These are phyloP conservation scores for Leccinum broughii DNA, from an alignment of 768 basidiomycete genomes.

Conservation along the genomic window DNA sequence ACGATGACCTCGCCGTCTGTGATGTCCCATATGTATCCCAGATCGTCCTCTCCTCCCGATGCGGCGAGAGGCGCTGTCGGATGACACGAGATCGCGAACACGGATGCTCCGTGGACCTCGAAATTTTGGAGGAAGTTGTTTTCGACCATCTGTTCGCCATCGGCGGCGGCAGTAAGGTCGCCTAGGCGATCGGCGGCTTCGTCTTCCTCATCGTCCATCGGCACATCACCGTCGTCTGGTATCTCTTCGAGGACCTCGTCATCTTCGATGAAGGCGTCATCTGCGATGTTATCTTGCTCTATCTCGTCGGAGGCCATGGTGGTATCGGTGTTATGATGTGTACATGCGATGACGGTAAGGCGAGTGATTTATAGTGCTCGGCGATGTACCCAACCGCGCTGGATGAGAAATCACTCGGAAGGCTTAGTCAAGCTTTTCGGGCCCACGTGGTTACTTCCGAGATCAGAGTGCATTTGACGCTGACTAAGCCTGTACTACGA, in stretches of 20 bases:
- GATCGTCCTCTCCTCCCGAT: constrained; percentile 94
- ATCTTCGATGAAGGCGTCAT: constrained; percentile 60
- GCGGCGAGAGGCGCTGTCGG: constrained; percentile 79
- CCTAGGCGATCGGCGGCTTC: constrained; percentile 50
- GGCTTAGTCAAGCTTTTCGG: constrained; percentile 16
- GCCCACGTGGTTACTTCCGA: neutral
- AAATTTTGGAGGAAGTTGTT: constrained; percentile 75
- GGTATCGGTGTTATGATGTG: constrained; percentile 2
- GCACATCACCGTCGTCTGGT: constrained; percentile 61
- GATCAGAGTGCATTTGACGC: neutral
- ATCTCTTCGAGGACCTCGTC: constrained; percentile 69
- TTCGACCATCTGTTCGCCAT: constrained; percentile 42
- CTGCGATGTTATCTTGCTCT: constrained; percentile 36
- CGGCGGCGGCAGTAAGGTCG: constrained; percentile 40
- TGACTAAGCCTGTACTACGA: constrained; percentile 24
- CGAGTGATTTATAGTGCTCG: neutral
- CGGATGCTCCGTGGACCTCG: constrained; percentile 60
- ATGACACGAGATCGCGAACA: constrained; percentile 84
- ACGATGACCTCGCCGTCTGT: constrained; percentile 78
- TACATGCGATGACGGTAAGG: neutral
- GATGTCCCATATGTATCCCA: constrained; percentile 92
- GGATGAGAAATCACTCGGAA: constrained; percentile 28
- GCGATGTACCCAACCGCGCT: neutral
- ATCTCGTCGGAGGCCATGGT: constrained; percentile 38
- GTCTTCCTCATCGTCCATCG: constrained; percentile 70